Conservation (phyloP, 352 stramenopile genomes). For the Phytopythium delawarense region DNA sequence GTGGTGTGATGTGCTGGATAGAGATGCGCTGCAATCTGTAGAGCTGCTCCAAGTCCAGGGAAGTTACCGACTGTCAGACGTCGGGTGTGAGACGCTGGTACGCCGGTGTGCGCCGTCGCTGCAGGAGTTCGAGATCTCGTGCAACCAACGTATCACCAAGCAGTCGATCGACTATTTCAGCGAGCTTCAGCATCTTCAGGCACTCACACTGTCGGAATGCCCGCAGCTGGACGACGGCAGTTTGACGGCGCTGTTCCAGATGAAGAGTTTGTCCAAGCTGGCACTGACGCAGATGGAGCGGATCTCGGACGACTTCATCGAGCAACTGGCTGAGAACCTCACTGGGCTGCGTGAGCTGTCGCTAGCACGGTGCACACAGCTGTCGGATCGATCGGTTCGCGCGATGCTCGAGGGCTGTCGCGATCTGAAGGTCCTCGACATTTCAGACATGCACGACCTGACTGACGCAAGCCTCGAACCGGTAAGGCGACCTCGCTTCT, state of each 20-base stretch:
- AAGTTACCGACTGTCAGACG: slow-evolving; percentile 74
- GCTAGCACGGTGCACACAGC: slow-evolving; percentile 62
- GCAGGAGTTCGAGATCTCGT: slow-evolving; percentile 71
- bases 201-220: slow-evolving; percentile 71
- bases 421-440: slow-evolving; percentile 47
- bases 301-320: slow-evolving; percentile 58
- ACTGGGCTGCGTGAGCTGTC: slow-evolving; percentile 61
- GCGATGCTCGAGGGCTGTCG: slow-evolving; percentile 54
- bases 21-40: slow-evolving; percentile 51
- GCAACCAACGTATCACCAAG: slow-evolving; percentile 80
- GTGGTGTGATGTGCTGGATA: slow-evolving; percentile 3
- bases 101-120: slow-evolving; percentile 65
- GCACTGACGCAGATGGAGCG: slow-evolving; percentile 77
- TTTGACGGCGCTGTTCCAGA: slow-evolving; percentile 54
- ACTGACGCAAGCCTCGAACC: slow-evolving; percentile 63
- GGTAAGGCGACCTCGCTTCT: slow-evolving; percentile 15
- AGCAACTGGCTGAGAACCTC: slow-evolving; percentile 37
- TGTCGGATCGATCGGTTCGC: slow-evolving; percentile 45
- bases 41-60: slow-evolving; percentile 68
- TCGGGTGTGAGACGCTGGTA: slow-evolving; percentile 57
- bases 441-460: slow-evolving; percentile 68
- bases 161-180: slow-evolving; percentile 70
- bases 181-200: slow-evolving; percentile 58
- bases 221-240: slow-evolving; percentile 62
- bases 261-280: slow-evolving; percentile 60